phyloP scores from a whole-genome alignment of 257 asterid genomes.

The Solanum rostratum region DNA sequence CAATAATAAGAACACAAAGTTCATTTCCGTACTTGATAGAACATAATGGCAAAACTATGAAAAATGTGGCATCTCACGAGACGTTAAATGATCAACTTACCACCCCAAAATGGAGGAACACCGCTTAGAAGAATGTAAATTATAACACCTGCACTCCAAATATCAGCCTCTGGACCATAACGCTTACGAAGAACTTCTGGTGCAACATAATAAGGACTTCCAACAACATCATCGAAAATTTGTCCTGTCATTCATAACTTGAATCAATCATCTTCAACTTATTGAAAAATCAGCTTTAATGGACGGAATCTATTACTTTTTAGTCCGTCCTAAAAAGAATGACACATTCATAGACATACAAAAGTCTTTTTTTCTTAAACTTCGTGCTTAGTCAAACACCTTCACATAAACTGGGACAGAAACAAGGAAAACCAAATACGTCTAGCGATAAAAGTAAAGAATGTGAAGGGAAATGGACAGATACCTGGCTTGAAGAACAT shows the following conservation, averaged over 20 bases:
- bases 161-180: conserved; percentile 58
- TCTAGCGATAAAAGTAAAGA: not conserved
- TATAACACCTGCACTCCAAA: conserved; percentile 79
- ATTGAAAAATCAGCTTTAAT: not conserved
- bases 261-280: not conserved
- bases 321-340: not conserved
- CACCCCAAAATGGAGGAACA: conserved; percentile 80
- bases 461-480: not conserved
- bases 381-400: too few species aligned
- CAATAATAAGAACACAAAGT: too few species aligned
- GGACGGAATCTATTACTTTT: not conserved
- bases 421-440: not conserved
- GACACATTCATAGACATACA: too few species aligned
- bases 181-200: conserved; percentile 57
- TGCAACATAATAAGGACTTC: conserved; percentile 76
- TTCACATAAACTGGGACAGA: too few species aligned
- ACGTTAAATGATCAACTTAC: conserved; percentile 13
- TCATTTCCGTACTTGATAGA: not conserved
- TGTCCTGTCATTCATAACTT: conserved; percentile 28
- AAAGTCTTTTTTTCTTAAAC: too few species aligned
- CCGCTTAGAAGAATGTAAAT: conserved; percentile 55
- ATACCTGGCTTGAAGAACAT: conserved; percentile 80
- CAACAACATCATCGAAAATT: conserved; percentile 45
- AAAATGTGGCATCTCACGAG: not conserved
- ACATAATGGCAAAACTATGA: not conserved